These are phyloP conservation scores for Boletus rubroflammeus DNA, from an alignment of 768 basidiomycete species.

Conservation along the genomic window DNA sequence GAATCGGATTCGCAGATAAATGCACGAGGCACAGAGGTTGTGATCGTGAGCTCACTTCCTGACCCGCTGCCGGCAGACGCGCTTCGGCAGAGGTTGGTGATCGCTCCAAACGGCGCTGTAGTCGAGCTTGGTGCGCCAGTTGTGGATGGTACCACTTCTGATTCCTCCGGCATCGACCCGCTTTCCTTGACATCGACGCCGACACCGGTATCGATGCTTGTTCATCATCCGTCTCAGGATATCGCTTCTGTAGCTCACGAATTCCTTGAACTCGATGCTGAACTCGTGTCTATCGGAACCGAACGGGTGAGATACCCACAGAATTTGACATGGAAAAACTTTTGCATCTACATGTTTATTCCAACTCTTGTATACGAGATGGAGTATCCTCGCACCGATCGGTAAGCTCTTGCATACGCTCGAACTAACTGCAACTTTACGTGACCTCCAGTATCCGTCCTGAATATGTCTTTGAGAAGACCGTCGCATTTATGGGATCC, in stretches of 20 bases:
- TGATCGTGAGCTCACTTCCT: conserved; percentile 45
- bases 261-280: conserved; percentile 70
- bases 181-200: conserved; percentile 12
- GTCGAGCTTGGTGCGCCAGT: conserved; percentile 3
- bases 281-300: conserved; percentile 72
- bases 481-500: conserved; percentile 89
- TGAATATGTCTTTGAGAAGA: conserved; percentile 52
- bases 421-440: neutral
- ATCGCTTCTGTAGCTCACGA: conserved; percentile 72
- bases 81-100: conserved; percentile 56
- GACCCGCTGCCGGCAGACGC: conserved; percentile 50
- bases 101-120: conserved; percentile 22
- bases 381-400: conserved; percentile 89
- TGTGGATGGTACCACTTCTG: neutral
- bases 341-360: conserved; percentile 79
- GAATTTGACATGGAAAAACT: conserved; percentile 80
- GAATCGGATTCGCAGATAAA: conserved; percentile 26
- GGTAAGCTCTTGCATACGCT: conserved; percentile 41
- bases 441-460: conserved; percentile 39
- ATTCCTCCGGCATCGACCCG: conserved; percentile 6
- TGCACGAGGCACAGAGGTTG: conserved; percentile 46
- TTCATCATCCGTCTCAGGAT: conserved; percentile 60
- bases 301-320: conserved; percentile 72
- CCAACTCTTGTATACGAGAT: conserved; percentile 96
- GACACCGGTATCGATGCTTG: conserved; percentile 43